Evolutionary conservation across 345 rosid genomes (phyloP).

Genomic region (Salix viminalis): DNA sequence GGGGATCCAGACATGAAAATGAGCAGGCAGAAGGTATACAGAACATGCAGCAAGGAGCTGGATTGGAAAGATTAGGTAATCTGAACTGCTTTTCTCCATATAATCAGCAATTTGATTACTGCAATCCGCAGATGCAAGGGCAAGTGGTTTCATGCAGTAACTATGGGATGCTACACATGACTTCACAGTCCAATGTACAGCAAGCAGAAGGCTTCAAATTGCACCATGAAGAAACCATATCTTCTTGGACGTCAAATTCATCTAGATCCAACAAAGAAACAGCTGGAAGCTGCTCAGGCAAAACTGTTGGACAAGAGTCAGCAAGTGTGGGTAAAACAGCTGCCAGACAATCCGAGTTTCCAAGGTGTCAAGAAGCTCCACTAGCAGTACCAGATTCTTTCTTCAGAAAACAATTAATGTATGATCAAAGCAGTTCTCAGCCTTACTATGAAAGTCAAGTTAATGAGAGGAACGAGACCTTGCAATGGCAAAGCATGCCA

Average conservation of each 20-base stretch:
- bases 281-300: constrained; percentile 21
- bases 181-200: constrained; percentile 21
- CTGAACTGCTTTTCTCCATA: constrained; percentile 28
- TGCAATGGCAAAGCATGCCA: constrained; percentile 25
- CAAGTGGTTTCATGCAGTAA: constrained; percentile 25
- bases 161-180: constrained; percentile 21
- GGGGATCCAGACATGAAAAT: constrained; percentile 21
- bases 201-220: constrained; percentile 38
- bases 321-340: constrained; percentile 14
- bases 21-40: constrained; percentile 28
- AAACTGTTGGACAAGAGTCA: constrained; percentile 21
- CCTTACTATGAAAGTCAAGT: constrained; percentile 21
- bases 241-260: constrained; percentile 44
- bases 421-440: constrained; percentile 29
- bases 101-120: constrained; percentile 31
- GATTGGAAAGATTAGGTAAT: constrained; percentile 22
- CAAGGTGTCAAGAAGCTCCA: constrained; percentile 23
- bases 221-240: constrained; percentile 39
- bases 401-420: constrained; percentile 9
- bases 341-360: constrained; percentile 22
- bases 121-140: constrained; percentile 21
- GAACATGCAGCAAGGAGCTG: constrained; percentile 25
- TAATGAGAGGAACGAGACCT: constrained; percentile 26
- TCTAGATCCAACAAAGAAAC: constrained; percentile 29
- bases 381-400: constrained; percentile 3